Conservation (phyloP, 257 asterid species). For the Solanum medicagineum region DNA sequence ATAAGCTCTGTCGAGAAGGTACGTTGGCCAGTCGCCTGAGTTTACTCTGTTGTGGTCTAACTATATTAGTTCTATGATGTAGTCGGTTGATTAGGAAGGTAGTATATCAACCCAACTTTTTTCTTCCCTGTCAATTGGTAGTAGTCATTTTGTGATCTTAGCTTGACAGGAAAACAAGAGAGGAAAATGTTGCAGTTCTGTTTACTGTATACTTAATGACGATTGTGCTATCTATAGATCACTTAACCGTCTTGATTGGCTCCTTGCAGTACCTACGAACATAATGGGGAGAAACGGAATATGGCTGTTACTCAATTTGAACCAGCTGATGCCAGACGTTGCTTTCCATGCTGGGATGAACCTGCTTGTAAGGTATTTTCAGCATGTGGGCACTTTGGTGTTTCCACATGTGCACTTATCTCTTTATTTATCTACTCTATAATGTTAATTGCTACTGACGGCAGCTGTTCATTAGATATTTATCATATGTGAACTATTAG, state of each 20-base stretch:
- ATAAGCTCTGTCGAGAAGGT: background rate
- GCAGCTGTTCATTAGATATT: background rate
- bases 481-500: background rate
- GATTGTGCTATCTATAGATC: background rate
- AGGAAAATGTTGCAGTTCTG: background rate
- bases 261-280: conserved; percentile 58
- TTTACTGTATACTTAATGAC: background rate
- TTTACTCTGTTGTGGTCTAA: background rate
- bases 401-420: background rate
- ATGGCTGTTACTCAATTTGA: conserved; percentile 37
- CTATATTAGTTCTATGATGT: background rate
- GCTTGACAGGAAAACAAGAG: background rate
- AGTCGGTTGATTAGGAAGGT: background rate
- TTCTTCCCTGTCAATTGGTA: background rate
- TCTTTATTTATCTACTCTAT: background rate
- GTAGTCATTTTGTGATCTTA: background rate
- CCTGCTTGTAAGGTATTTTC: conserved; percentile 80
- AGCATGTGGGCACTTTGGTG: background rate
- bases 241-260: background rate
- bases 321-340: conserved; percentile 97
- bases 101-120: background rate
- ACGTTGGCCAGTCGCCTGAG: background rate
- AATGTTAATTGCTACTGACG: background rate
- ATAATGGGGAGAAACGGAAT: conserved; percentile 39
- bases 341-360: conserved; percentile 99